A percentile compares a stretch with the other conserved stretches of the same genome.
These are phyloP conservation scores for Quercus robur DNA, from an alignment of 306 rosid genomes.

Conservation along the genomic window DNA sequence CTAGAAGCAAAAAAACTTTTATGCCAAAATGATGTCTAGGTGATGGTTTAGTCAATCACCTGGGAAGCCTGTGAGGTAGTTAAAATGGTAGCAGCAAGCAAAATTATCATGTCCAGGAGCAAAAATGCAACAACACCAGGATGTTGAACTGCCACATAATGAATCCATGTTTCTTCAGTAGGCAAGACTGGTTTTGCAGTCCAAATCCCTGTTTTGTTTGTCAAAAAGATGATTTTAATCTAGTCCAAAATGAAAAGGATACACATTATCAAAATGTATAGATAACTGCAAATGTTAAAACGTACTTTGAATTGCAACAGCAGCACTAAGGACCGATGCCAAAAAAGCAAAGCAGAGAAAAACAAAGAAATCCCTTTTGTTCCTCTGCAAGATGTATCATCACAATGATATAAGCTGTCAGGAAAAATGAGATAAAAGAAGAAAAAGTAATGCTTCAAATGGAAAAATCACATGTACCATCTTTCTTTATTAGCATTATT, in stretches of 20 bases:
- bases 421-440: slow-evolving; percentile 14
- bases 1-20: neutral
- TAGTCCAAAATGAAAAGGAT: slow-evolving; percentile 19
- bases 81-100: slow-evolving; percentile 53
- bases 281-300: slow-evolving; percentile 20
- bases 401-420: slow-evolving; percentile 18
- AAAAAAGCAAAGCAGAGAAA: slow-evolving; percentile 63
- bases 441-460: neutral
- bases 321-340: slow-evolving; percentile 49
- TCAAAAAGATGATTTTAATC: slow-evolving; percentile 25
- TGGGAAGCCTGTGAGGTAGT: slow-evolving; percentile 62
- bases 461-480: slow-evolving; percentile 7
- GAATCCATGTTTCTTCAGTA: slow-evolving; percentile 68
- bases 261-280: slow-evolving; percentile 6
- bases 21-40: neutral
- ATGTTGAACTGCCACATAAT: slow-evolving; percentile 46
- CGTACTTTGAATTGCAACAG: slow-evolving; percentile 71
- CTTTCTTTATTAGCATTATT: neutral
- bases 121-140: slow-evolving; percentile 66
- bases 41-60: slow-evolving; percentile 50
- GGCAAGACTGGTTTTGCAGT: slow-evolving; percentile 37
- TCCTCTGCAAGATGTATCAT: slow-evolving; percentile 70
- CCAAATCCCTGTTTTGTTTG: slow-evolving; percentile 60
- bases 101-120: slow-evolving; percentile 45
- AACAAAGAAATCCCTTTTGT: slow-evolving; percentile 85